These are phyloP conservation scores for Chytriomyces sp. DNA, from an alignment of 192 early-diverging fungal species.

Conservation along the genomic window DNA sequence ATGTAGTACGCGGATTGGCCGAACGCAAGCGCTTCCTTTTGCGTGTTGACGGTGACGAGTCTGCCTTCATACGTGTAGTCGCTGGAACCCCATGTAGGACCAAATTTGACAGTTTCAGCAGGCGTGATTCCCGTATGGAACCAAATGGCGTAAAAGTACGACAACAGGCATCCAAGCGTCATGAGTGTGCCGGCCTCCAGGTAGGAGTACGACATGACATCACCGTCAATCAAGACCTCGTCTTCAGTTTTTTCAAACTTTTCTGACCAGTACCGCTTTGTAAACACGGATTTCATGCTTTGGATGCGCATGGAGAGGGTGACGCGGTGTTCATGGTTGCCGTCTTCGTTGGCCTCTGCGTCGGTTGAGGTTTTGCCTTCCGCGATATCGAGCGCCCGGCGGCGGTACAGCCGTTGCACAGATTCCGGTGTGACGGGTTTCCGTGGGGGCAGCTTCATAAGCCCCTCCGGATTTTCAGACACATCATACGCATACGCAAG, in stretches of 20 bases:
- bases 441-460: conserved; percentile 89
- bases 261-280: conserved; percentile 50
- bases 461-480: conserved; percentile 62
- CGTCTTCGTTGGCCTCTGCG: background rate
- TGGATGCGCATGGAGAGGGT: background rate
- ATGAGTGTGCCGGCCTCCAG: conserved; percentile 85
- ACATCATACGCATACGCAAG: conserved; percentile 91
- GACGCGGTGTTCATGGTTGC: background rate
- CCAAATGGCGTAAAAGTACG: conserved; percentile 84
- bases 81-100: conserved; percentile 44
- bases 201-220: conserved; percentile 84
- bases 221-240: conserved; percentile 85
- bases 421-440: conserved; percentile 75
- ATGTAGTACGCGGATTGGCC: conserved; percentile 83
- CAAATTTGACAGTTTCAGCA: conserved; percentile 33
- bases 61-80: conserved; percentile 39
- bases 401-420: conserved; percentile 28
- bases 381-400: conserved; percentile 15
- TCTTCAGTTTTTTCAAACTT: conserved; percentile 53
- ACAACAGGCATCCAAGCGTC: conserved; percentile 63
- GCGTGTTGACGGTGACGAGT: conserved; percentile 47
- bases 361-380: background rate
- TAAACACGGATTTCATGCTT: background rate
- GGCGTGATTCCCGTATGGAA: conserved; percentile 69
- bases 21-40: conserved; percentile 73